phyloP scores from a whole-genome alignment of 257 asterid species.

The Solanum gracilifrons region DNA sequence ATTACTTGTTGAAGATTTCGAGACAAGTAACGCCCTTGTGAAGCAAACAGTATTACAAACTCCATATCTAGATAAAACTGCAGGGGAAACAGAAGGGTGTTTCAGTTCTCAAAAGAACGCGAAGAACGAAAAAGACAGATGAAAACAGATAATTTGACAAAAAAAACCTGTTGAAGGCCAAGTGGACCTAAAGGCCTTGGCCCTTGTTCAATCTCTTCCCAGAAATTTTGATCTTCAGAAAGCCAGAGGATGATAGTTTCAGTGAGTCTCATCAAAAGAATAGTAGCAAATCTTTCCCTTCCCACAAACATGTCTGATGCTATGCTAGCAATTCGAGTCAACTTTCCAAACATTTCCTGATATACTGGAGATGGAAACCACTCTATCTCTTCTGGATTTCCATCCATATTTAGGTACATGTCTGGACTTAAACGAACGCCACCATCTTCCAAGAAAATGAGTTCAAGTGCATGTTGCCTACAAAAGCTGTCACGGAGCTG shows the following conservation, averaged over 20 bases:
- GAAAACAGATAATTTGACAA: background rate
- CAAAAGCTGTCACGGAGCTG: slow-evolving; percentile 87
- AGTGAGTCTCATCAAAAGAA: slow-evolving; percentile 76
- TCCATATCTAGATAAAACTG: slow-evolving; percentile 98
- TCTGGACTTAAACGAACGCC: slow-evolving; percentile 63
- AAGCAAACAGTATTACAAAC: slow-evolving; percentile 82
- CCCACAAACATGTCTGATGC: slow-evolving; percentile 78
- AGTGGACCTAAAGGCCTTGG: slow-evolving; percentile 57
- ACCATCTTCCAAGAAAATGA: slow-evolving; percentile 75
- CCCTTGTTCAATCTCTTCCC: slow-evolving; percentile 88
- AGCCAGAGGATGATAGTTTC: slow-evolving; percentile 93
- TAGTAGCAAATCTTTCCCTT: slow-evolving; percentile 79
- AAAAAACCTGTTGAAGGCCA: slow-evolving; percentile 45
- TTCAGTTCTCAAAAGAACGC: background rate
- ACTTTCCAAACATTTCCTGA: slow-evolving; percentile 75
- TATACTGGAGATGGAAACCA: slow-evolving; percentile 91
- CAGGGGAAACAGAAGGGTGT: background rate
- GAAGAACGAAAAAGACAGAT: background rate
- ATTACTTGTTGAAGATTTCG: slow-evolving; percentile 86
- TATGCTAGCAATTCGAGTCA: slow-evolving; percentile 48
- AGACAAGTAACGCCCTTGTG: slow-evolving; percentile 88
- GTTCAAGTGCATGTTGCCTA: slow-evolving; percentile 81
- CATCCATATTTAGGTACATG: slow-evolving; percentile 69
- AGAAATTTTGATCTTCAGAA: slow-evolving; percentile 82
- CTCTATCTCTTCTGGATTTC: slow-evolving; percentile 46